Evolutionary conservation across 768 basidiomycete species (phyloP).

Genomic region (Lentinus brumalis): DNA sequence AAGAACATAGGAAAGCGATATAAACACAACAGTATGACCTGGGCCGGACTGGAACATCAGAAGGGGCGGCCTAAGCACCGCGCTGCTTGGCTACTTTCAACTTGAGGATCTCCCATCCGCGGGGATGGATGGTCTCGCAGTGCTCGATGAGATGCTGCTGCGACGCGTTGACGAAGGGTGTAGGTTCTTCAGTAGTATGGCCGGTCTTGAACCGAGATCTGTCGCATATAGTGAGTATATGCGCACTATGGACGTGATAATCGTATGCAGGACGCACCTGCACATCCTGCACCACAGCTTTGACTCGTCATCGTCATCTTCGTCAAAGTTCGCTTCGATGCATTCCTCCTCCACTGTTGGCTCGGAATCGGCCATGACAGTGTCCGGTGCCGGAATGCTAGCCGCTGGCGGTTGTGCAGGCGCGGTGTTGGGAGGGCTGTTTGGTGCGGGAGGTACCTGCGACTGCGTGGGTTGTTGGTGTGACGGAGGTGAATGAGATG

Average conservation of each 20-base stretch:
- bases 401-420: background rate
- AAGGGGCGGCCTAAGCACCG: background rate
- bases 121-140: constrained; percentile 48
- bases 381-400: background rate
- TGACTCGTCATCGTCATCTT: constrained; percentile 32
- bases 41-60: background rate
- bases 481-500: too few species aligned
- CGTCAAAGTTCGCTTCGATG: constrained; percentile 39
- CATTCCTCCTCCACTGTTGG: constrained; percentile 42
- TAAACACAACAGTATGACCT: background rate
- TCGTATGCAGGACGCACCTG: constrained; percentile 40
- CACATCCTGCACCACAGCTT: constrained; percentile 50
- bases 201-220: constrained; percentile 41
- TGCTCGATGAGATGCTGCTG: constrained; percentile 51
- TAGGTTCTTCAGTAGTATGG: constrained; percentile 33
- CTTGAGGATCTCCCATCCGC: constrained; percentile 45
- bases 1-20: background rate
- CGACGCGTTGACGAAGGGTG: constrained; percentile 38
- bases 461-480: background rate
- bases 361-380: constrained; percentile 5
- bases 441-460: background rate
- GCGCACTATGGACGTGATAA: background rate
- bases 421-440: background rate
- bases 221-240: background rate
- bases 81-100: constrained; percentile 4